Conservation (phyloP, 495 filamentous ascomycete genomes). For the Bombardia bombarda region DNA sequence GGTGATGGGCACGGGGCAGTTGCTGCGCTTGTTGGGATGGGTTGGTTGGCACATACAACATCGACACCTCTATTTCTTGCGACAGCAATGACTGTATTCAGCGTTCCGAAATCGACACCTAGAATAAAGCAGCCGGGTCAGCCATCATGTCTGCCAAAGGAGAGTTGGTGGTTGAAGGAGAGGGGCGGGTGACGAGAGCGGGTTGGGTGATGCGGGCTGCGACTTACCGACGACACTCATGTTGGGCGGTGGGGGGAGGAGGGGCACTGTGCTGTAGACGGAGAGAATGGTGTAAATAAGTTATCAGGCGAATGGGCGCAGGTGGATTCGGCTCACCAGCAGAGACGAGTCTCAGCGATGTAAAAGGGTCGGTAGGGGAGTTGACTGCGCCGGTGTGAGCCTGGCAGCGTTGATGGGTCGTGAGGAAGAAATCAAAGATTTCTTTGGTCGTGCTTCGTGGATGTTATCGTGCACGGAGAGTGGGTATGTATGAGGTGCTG, state of each 20-base stretch:
- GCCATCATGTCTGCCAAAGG: conserved; percentile 5
- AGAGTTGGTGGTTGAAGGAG: not conserved
- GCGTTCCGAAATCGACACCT: conserved; percentile 93
- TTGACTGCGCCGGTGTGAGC: conserved; percentile 1
- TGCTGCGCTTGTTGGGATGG: not conserved
- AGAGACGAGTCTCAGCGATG: conserved; percentile 1
- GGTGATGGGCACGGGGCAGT: not conserved
- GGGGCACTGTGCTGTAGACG: conserved; percentile 12
- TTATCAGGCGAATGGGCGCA: not conserved
- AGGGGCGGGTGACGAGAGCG: not conserved
- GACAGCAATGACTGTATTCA: conserved; percentile 96
- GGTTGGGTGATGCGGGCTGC: not conserved
- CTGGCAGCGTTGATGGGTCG: not conserved
- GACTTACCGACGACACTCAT: conserved; percentile 43
- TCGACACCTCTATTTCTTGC: conserved; percentile 97
- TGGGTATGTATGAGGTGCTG: not conserved
- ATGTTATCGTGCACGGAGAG: too few species aligned
- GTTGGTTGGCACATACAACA: conserved; percentile 66
- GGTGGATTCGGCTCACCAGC: conserved; percentile 7
- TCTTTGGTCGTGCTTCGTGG: not conserved
- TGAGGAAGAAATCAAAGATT: conserved; percentile 4
- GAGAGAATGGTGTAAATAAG: not conserved
- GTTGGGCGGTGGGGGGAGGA: conserved; percentile 25
- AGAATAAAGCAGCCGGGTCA: conserved; percentile 1
- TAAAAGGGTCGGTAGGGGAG: not conserved